phyloP scores from a whole-genome alignment of 305 asterid genomes.

The Caryopteris hybrid region DNA sequence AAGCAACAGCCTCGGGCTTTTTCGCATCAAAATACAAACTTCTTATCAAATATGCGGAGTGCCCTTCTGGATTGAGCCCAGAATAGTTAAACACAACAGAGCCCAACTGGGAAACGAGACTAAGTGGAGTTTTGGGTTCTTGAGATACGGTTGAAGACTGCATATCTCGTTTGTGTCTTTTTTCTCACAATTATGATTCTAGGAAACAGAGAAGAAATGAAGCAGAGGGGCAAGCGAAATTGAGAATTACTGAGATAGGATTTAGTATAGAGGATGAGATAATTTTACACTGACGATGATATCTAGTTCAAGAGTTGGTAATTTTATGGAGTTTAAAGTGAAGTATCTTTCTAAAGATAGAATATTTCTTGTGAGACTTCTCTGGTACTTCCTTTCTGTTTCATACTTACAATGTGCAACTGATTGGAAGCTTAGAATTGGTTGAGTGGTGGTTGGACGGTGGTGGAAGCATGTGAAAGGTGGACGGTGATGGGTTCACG shows the following conservation, averaged over 20 bases:
- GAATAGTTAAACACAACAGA: constrained; percentile 40
- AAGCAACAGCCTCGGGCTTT: constrained; percentile 50
- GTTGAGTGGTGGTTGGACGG: background rate
- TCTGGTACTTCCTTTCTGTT: background rate
- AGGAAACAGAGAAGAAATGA: background rate
- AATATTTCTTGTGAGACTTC: background rate
- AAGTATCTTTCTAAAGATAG: background rate
- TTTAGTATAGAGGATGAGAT: too few species aligned
- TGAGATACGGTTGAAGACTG: constrained; percentile 68
- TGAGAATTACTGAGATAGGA: background rate
- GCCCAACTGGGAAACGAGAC: constrained; percentile 52
- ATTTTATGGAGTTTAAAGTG: background rate
- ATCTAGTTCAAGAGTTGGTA: background rate
- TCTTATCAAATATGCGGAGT: constrained; percentile 31
- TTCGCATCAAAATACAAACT: constrained; percentile 47
- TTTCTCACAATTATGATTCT: too few species aligned
- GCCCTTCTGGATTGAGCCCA: constrained; percentile 32
- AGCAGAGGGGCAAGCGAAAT: background rate
- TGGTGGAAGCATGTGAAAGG: background rate
- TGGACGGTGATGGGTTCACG: background rate
- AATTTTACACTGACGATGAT: background rate
- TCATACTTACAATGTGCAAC: background rate
- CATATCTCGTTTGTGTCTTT: constrained; percentile 25
- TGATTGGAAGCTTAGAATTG: background rate
- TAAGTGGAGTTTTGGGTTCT: constrained; percentile 51